A percentile compares a stretch with the other conserved stretches of the same genome.
phyloP scores from a whole-genome alignment of 2,329 filamentous ascomycete species.

The Pseudocercospora crystallina region DNA sequence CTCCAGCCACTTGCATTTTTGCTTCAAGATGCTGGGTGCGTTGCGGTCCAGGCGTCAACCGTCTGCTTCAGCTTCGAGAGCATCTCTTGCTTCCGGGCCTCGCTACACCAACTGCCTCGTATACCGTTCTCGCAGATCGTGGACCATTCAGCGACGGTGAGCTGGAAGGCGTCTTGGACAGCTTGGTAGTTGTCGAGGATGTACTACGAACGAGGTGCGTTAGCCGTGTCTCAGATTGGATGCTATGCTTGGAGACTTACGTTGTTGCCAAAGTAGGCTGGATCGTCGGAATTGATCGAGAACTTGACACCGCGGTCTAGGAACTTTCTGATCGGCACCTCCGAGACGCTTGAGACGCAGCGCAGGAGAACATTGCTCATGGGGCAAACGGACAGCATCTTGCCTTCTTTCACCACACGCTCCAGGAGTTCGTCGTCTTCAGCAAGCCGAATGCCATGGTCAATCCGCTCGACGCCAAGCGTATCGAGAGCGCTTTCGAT shows the following conservation, averaged over 20 bases:
- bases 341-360: slow-evolving; percentile 54
- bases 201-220: slow-evolving; percentile 43
- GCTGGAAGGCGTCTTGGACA: slow-evolving; percentile 68
- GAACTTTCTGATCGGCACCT: slow-evolving; percentile 63
- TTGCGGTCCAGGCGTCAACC: slow-evolving; percentile 14
- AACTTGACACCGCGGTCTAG: slow-evolving; percentile 65
- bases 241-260: slow-evolving; percentile 57
- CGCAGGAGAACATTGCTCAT: slow-evolving; percentile 67
- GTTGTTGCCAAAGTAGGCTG: slow-evolving; percentile 53
- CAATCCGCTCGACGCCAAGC: slow-evolving; percentile 66
- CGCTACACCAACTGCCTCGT: slow-evolving; percentile 67
- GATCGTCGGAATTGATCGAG: slow-evolving; percentile 73
- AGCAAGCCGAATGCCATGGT: slow-evolving; percentile 69
- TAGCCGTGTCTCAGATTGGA: too few species aligned
- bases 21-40: neutral
- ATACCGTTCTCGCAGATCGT: slow-evolving; percentile 62
- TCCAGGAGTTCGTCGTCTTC: slow-evolving; percentile 60
- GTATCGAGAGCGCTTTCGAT: slow-evolving; percentile 63
- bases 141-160: slow-evolving; percentile 66
- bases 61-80: slow-evolving; percentile 34
- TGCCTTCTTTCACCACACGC: slow-evolving; percentile 57
- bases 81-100: slow-evolving; percentile 62
- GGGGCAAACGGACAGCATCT: slow-evolving; percentile 70
- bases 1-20: too few species aligned
- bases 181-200: slow-evolving; percentile 73